phyloP scores from a whole-genome alignment of 495 filamentous ascomycete species.

The Lichina pygmaea region DNA sequence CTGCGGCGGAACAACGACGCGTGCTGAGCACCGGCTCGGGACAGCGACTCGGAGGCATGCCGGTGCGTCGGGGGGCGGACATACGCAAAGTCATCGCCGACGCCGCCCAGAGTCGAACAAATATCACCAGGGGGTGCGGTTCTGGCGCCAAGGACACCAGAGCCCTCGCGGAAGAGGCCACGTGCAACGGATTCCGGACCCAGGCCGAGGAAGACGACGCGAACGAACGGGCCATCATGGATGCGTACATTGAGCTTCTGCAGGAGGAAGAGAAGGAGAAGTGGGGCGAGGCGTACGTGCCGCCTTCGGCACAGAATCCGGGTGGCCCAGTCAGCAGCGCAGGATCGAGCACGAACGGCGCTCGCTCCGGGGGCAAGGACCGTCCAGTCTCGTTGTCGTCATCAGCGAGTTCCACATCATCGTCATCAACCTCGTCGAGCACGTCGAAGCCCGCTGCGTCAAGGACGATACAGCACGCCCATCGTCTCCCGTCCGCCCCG shows the following conservation, averaged over 20 bases:
- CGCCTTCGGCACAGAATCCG: constrained; percentile 32
- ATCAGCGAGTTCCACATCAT: constrained; percentile 1
- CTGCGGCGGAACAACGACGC: constrained; percentile 47
- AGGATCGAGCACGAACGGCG: neutral
- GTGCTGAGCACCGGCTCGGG: constrained; percentile 33
- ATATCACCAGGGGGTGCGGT: constrained; percentile 41
- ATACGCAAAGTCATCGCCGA: constrained; percentile 50
- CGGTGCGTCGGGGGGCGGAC: constrained; percentile 32
- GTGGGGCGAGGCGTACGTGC: constrained; percentile 36
- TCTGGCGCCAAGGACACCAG: constrained; percentile 37
- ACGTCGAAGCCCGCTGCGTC: neutral
- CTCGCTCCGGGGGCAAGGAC: neutral
- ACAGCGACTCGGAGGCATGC: constrained; percentile 44
- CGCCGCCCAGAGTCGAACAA: constrained; percentile 40
- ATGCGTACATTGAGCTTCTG: constrained; percentile 67
- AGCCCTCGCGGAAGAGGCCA: constrained; percentile 36
- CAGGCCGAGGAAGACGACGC: constrained; percentile 74
- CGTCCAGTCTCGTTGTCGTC: neutral
- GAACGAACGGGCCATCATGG: constrained; percentile 69
- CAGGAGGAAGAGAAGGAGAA: constrained; percentile 58
- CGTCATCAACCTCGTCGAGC: no score
- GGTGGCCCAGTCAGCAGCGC: constrained; percentile 18
- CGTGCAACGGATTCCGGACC: constrained; percentile 49
- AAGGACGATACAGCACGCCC: no score
- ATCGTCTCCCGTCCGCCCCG: no score